Percentiles rank a stretch among this genome's conserved stretches.
Conservation (phyloP, 805 yeast genomes). For the Soucietia sequanensis region DNA sequence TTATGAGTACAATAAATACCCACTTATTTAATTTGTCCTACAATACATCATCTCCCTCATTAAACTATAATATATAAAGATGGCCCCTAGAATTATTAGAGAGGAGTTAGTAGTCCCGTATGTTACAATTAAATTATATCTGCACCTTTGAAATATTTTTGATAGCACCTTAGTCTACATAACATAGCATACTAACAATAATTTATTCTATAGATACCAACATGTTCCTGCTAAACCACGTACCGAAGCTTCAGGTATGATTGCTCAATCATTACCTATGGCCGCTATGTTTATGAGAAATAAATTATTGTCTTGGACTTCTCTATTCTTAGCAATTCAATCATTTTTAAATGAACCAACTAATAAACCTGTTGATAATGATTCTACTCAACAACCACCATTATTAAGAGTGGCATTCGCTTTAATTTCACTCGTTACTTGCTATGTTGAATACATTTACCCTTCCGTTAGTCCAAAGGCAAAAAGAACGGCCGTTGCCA, state of each 20-base stretch:
- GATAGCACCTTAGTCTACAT: no score
- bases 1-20: no score
- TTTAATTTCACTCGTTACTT: conserved; percentile 47
- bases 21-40: no score
- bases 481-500: conserved; percentile 19
- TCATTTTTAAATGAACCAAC: conserved; percentile 45
- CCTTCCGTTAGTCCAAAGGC: conserved; percentile 40
- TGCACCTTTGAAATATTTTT: no score
- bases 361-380: conserved; percentile 26
- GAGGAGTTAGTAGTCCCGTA: conserved; percentile 35
- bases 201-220: conserved; percentile 36
- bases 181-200: no score
- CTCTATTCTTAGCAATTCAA: conserved; percentile 51
- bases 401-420: conserved; percentile 47
- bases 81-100: conserved; percentile 22
- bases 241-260: conserved; percentile 43
- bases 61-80: no score
- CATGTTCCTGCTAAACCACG: conserved; percentile 51
- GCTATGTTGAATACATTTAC: conserved; percentile 53
- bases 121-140: conserved; percentile 11
- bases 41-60: no score
- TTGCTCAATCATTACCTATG: conserved; percentile 62
- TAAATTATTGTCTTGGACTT: conserved; percentile 56
- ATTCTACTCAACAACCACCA: conserved; percentile 40
- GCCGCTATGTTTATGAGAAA: conserved; percentile 67